A percentile compares a stretch with the other conserved stretches of the same genome.
Evolutionary conservation across 2,329 filamentous ascomycete genomes (phyloP).

Genomic region (Fusarium sp.): DNA sequence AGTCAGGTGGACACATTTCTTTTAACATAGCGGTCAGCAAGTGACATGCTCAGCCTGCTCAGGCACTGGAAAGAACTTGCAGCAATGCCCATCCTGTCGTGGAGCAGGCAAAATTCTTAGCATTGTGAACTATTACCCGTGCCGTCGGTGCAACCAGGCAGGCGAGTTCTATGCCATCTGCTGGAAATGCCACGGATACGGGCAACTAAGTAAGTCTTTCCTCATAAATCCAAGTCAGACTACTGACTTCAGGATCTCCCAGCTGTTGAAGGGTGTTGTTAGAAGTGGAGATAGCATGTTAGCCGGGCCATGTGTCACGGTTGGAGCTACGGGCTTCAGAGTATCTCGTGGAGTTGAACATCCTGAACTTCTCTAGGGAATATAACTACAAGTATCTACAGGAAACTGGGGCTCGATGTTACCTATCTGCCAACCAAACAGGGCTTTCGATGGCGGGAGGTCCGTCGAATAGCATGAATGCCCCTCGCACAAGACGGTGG

Average conservation of each 20-base stretch:
- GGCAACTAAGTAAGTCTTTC: background rate
- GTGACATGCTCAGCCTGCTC: background rate
- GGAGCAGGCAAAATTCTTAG: background rate
- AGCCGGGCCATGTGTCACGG: no score
- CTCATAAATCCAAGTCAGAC: background rate
- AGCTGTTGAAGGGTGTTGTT: background rate
- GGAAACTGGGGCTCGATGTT: no score
- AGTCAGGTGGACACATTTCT: rapidly evolving
- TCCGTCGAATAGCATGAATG: no score
- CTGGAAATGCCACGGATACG: background rate
- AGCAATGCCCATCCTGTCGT: background rate
- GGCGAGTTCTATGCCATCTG: background rate
- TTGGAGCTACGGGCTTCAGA: no score
- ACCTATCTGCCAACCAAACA: no score
- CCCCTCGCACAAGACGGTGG: no score
- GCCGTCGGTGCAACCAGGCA: background rate
- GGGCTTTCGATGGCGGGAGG: no score
- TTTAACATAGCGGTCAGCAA: background rate
- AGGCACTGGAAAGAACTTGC: background rate
- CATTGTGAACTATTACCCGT: background rate
- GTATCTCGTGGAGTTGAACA: no score
- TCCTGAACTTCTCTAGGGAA: no score
- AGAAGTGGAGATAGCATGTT: background rate
- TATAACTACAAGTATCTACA: no score
- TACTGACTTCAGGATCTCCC: background rate